These are phyloP conservation scores for Hanseniaspora vineae DNA, from an alignment of 805 yeast species.

Conservation along the genomic window DNA sequence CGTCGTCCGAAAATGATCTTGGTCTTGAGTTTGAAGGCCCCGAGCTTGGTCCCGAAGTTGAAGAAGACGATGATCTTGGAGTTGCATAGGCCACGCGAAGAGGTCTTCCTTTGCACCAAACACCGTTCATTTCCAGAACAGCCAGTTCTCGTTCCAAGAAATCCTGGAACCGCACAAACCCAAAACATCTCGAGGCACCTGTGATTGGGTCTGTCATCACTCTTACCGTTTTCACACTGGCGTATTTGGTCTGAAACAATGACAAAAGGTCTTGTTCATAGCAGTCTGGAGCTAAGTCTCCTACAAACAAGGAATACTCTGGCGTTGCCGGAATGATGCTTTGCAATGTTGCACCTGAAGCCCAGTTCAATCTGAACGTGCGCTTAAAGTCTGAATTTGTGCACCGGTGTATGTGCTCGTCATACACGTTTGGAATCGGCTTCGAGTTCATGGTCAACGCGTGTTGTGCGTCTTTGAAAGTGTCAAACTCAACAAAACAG, in stretches of 20 bases:
- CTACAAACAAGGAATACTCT: conserved; percentile 70
- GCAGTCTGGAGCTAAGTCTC: conserved; percentile 65
- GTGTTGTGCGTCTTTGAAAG: conserved; percentile 54
- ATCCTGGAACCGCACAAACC: conserved; percentile 64
- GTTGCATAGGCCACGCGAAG: conserved; percentile 70
- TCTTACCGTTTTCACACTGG: conserved; percentile 62
- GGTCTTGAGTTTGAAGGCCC: too few species aligned
- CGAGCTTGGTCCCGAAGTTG: not conserved
- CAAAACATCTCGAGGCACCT: conserved; percentile 68
- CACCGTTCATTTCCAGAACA: conserved; percentile 62
- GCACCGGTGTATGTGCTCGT: not conserved
- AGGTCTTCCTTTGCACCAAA: conserved; percentile 68
- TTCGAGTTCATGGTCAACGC: conserved; percentile 58
- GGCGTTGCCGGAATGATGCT: conserved; percentile 65
- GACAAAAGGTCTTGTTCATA: conserved; percentile 70
- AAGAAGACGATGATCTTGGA: conserved; percentile 31
- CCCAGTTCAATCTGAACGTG: conserved; percentile 70
- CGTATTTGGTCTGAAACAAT: conserved; percentile 53
- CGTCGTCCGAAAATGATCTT: too few species aligned
- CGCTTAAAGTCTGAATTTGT: conserved; percentile 34
- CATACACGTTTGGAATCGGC: conserved; percentile 38
- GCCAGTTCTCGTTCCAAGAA: conserved; percentile 60
- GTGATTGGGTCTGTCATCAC: conserved; percentile 79
- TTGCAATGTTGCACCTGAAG: conserved; percentile 63
- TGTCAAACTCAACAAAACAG: conserved; percentile 65